phyloP scores from a whole-genome alignment of 2,329 filamentous ascomycete genomes.

The Sporothrix mexicana region DNA sequence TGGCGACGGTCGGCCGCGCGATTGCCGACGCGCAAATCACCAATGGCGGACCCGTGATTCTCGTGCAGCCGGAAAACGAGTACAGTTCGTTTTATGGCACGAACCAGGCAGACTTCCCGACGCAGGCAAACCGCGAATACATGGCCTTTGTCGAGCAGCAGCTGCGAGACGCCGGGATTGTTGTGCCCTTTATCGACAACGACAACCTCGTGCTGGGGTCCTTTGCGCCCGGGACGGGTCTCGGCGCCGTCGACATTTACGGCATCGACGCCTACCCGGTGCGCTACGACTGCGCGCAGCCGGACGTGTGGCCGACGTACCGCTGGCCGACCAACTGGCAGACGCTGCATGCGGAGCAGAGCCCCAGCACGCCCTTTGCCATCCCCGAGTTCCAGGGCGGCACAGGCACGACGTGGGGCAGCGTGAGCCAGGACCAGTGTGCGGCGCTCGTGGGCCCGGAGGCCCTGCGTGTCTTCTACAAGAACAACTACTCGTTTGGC shows the following conservation, averaged over 20 bases:
- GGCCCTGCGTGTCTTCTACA: slow-evolving; percentile 1
- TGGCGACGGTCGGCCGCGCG: neutral
- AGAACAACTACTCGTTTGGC: slow-evolving; percentile 19
- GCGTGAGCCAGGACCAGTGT: slow-evolving; percentile 11
- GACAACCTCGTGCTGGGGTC: slow-evolving; percentile 12
- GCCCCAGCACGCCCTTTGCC: neutral
- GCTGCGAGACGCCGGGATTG: slow-evolving; percentile 26
- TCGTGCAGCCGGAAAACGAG: neutral
- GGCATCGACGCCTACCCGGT: slow-evolving; percentile 10
- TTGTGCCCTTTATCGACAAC: slow-evolving; percentile 35
- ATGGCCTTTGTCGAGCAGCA: slow-evolving; percentile 30
- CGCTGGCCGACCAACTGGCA: slow-evolving; percentile 10
- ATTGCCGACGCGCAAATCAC: slow-evolving; percentile 5
- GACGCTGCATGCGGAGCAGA: neutral
- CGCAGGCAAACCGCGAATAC: slow-evolving; percentile 9
- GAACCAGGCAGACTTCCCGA: neutral
- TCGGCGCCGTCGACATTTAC: slow-evolving; percentile 5
- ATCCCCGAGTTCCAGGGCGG: slow-evolving; percentile 7
- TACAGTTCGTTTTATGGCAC: slow-evolving; percentile 1
- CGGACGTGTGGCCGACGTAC: slow-evolving; percentile 5
- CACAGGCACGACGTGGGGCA: slow-evolving; percentile 4
- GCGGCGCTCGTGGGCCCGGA: slow-evolving; percentile 6
- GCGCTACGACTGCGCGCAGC: slow-evolving; percentile 11
- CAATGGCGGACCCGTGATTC: neutral
- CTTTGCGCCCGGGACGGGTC: neutral